Evolutionary conservation across 192 early-diverging fungal species (phyloP), one percentile per base, ranked within the genome.

Genomic region (Backusella tuberculispora): DNA sequence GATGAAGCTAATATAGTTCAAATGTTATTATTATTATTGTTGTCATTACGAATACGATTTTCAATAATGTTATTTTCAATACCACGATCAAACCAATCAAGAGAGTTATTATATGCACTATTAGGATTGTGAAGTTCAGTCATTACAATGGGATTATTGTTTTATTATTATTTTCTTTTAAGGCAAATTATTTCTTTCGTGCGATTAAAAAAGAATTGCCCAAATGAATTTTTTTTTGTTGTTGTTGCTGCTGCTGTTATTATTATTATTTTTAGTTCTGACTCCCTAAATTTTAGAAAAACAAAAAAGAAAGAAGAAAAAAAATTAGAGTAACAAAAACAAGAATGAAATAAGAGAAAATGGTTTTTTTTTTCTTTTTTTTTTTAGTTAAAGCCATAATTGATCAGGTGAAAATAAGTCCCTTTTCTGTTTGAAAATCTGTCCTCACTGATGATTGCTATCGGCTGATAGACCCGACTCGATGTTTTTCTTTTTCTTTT

Each of bases 371-470:
- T 34, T 34, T 2, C 2, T 34, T 34, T 34, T 34, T 34, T 34
- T 34, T 34, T 34, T 34, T 34, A 34, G 29, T 34, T 34, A 34
- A 34, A 34, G 2, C 2, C 29, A 66, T 40, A n/a, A 21, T 8
- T 38, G 64, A 38, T 40, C 38, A 40, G 26, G 37, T 66, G 64
- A 0, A n/a, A 15, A 19, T 38, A 40, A 26, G 67, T 69, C 42
- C 68, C 68, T 69, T 43, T 46, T 46, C 17, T 46, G 68, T 69
- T 69, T 69, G 68, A 69, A 69, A 69, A 69, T 69, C 68, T 47
- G 26, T 21, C 44, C 40, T 43, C 64, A 66, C 26, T 66, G 64
- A 26, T 66, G 38, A 66, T 44, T 15, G 15, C 0, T 26, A 69
- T 69, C 68, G 68, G 68, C 68, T 69, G 68, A 69, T 42, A 46